Conservation (phyloP, 2,329 filamentous ascomycete genomes). For the Kalmusia sp. region DNA sequence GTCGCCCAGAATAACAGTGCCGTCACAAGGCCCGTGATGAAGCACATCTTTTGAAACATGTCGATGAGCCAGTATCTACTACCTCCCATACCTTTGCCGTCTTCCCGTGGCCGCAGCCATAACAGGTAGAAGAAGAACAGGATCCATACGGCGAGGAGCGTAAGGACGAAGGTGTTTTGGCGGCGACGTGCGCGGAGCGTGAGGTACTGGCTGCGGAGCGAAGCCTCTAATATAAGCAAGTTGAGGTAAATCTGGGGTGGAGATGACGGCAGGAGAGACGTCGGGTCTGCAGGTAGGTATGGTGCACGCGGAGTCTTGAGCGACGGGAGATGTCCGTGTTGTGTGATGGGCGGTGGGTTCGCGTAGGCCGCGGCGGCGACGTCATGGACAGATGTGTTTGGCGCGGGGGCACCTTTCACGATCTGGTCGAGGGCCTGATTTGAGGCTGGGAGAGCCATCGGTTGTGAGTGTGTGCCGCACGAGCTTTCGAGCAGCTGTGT, state of each 20-base stretch:
- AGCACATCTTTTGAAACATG: slow-evolving; percentile 85
- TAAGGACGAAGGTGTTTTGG: slow-evolving; percentile 91
- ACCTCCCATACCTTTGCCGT: slow-evolving; percentile 88
- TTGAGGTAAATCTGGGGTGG: slow-evolving; percentile 98
- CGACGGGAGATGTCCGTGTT: slow-evolving; percentile 50
- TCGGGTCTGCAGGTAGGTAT: slow-evolving; percentile 66
- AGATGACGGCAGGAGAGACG: slow-evolving; percentile 83
- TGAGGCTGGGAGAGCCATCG: slow-evolving; percentile 20
- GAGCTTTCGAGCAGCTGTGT: background rate
- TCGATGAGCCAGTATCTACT: slow-evolving; percentile 97
- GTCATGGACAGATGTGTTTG: slow-evolving; percentile 59
- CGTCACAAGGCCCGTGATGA: slow-evolving; percentile 89
- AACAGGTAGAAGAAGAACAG: slow-evolving; percentile 86
- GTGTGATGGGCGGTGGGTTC: slow-evolving; percentile 31
- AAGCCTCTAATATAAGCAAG: slow-evolving; percentile 94
- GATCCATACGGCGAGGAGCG: slow-evolving; percentile 81
- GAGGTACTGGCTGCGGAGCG: slow-evolving; percentile 89
- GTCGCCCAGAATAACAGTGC: slow-evolving; percentile 89
- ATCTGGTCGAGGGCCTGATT: slow-evolving; percentile 74
- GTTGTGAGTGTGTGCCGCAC: background rate
- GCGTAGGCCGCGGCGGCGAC: slow-evolving; percentile 46
- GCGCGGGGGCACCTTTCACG: slow-evolving; percentile 84
- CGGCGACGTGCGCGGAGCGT: slow-evolving; percentile 85
- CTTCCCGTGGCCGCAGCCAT: slow-evolving; percentile 94
- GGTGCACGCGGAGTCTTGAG: slow-evolving; percentile 47